These are phyloP conservation scores for Hyaloscypha finlandica DNA, from an alignment of 495 filamentous ascomycete genomes.

Conservation along the genomic window DNA sequence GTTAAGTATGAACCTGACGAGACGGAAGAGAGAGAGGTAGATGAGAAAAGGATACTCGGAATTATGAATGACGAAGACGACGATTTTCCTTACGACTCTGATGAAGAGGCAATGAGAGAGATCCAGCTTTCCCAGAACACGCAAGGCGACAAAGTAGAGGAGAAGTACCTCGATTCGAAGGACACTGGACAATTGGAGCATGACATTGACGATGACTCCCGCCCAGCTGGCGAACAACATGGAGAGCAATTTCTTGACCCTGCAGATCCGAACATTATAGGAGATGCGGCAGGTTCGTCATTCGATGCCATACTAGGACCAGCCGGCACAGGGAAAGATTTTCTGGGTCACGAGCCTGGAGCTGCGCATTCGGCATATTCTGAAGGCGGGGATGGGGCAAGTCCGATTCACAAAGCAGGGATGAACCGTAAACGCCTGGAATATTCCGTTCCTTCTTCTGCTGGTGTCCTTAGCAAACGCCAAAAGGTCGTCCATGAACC, in stretches of 20 bases:
- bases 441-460: not conserved
- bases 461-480: not conserved
- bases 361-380: not conserved
- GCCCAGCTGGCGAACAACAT: constrained; percentile 10
- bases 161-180: constrained; percentile 18
- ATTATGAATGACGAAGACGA: constrained; percentile 43
- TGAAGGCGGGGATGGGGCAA: not conserved
- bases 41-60: constrained; percentile 46
- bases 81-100: constrained; percentile 51
- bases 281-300: not conserved
- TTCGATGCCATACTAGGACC: not conserved
- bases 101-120: constrained; percentile 49
- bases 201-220: constrained; percentile 20
- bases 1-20: constrained; percentile 49
- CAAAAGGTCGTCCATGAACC: not conserved
- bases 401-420: not conserved
- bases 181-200: constrained; percentile 7
- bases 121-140: constrained; percentile 34
- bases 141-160: constrained; percentile 27
- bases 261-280: not conserved
- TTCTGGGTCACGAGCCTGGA: not conserved
- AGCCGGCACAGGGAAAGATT: not conserved
- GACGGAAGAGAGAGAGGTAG: constrained; percentile 39
- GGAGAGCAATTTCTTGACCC: constrained; percentile 14
- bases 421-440: not conserved